Base-by-base conservation (phyloP, 306 rosid species). In the Amphicarpaea edgeworthii region DNA sequence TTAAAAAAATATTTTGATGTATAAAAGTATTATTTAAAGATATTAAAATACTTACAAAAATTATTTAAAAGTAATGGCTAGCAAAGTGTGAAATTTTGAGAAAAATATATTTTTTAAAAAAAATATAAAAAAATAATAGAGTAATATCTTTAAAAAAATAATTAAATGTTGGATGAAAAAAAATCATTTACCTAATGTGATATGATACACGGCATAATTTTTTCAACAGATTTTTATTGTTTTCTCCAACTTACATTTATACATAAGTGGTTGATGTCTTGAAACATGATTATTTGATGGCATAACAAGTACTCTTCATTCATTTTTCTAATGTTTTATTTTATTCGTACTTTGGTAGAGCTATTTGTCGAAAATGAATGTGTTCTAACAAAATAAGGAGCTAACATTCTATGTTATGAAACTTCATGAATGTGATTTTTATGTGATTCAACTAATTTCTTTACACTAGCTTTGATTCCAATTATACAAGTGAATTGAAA, bases 391-490 rank as follows among this genome's bases (percentile, higher is more conserved):
- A 11, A 54, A 16, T 72, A 40, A 8, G 41, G 24, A 72, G 37
- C 42, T n/a, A 40, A 21, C n/a, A 45, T 70, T 62, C 20, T 65
- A 15, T 20, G 14, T 54, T 20, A 30, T 37, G 42, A 73, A 57
- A 38, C 32, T 73, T 55, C 15, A 45, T 68, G 77, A 81, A 43
- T 42, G 17, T 59, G 37, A 4, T n/a, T n/a, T 30, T 3, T 30
- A 8, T 60, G 53, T 60, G 21, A 59, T 60, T 64, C 53, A 51
- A 7, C 47, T 72, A 72, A 72, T 71, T 79, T 30, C 51, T 64
- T 60, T 69, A 50, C 76, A 65, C 34, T 53, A 71, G 9, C 62
- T 73, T 53, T 19, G 37, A 68, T 64, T 73, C 23, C 62, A 60
- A 76, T 79, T 55, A 51, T 50, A 57, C 59, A 55, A 58, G 23